These are phyloP conservation scores for Lactarius quietus DNA, from an alignment of 768 basidiomycete genomes.

Conservation along the genomic window DNA sequence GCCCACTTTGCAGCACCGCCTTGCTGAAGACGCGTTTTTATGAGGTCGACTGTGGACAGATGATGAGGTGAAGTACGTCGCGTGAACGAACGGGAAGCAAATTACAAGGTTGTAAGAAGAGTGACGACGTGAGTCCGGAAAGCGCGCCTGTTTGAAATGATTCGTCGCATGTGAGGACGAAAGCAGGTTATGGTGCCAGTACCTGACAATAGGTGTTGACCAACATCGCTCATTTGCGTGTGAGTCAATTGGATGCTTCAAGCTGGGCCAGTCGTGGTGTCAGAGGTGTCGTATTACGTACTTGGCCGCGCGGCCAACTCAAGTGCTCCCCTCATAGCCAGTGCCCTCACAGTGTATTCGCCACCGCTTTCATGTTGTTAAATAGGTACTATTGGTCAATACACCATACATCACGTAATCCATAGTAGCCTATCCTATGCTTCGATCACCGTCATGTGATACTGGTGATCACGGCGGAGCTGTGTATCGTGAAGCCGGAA, in stretches of 20 bases:
- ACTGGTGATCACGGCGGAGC: too few species aligned
- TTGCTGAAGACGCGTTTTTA: constrained; percentile 92
- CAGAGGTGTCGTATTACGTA: not conserved
- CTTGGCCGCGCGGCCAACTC: too few species aligned
- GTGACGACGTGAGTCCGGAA: constrained; percentile 73
- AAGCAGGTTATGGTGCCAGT: not conserved
- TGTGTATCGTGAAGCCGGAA: too few species aligned
- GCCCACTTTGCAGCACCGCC: constrained; percentile 48
- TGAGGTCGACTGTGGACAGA: constrained; percentile 62
- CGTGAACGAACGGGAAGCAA: not conserved
- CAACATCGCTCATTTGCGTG: constrained; percentile 58
- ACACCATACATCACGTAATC: too few species aligned
- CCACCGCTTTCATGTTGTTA: too few species aligned
- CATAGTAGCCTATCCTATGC: too few species aligned
- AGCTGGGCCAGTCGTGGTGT: not conserved
- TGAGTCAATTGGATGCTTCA: not conserved
- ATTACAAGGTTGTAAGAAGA: constrained; percentile 76
- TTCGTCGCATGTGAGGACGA: not conserved
- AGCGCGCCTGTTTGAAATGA: constrained; percentile 51
- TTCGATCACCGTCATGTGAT: too few species aligned
- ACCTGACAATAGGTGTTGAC: constrained; percentile 66
- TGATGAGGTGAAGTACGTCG: not conserved
- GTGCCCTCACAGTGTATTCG: too few species aligned
- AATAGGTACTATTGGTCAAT: too few species aligned
- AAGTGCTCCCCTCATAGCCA: too few species aligned